A percentile compares a stretch with the other conserved stretches of the same genome.
Evolutionary conservation across 495 filamentous ascomycete species (phyloP).

Genomic region (Annulohypoxylon stygium): DNA sequence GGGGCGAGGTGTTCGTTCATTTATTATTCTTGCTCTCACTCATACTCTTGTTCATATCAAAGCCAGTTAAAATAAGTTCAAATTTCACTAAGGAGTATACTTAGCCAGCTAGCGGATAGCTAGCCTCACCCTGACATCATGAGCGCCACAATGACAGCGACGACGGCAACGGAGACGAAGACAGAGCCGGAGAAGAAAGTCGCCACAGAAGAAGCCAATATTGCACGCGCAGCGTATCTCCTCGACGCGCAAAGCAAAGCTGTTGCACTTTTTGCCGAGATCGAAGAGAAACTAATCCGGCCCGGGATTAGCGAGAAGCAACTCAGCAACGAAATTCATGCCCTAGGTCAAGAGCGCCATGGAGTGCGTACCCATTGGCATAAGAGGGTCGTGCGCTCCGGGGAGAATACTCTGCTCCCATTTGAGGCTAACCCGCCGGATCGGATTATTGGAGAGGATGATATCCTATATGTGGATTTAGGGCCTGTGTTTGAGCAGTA

Average conservation of each 20-base stretch:
- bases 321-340: slow-evolving; percentile 63
- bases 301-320: slow-evolving; percentile 62
- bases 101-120: background rate
- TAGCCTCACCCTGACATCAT: background rate
- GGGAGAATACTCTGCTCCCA: slow-evolving; percentile 62
- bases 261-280: slow-evolving; percentile 61
- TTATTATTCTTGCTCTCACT: background rate
- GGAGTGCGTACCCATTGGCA: slow-evolving; percentile 64
- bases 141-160: background rate
- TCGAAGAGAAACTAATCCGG: slow-evolving; percentile 60
- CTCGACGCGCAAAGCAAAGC: slow-evolving; percentile 61
- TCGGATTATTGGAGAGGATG: slow-evolving; percentile 60
- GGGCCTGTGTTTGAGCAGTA: slow-evolving; percentile 66
- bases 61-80: background rate
- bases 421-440: slow-evolving; percentile 64
- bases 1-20: background rate
- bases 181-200: background rate
- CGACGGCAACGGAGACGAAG: background rate
- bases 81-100: background rate
- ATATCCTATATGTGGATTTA: slow-evolving; percentile 65
- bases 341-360: slow-evolving; percentile 59
- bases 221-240: slow-evolving; percentile 55
- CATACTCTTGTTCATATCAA: background rate
- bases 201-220: background rate
- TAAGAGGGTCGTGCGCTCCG: slow-evolving; percentile 65